Evolutionary conservation across 2,329 filamentous ascomycete genomes (phyloP), one percentile per base, ranked within the genome.

Genomic region (Colletotrichum lupini): DNA sequence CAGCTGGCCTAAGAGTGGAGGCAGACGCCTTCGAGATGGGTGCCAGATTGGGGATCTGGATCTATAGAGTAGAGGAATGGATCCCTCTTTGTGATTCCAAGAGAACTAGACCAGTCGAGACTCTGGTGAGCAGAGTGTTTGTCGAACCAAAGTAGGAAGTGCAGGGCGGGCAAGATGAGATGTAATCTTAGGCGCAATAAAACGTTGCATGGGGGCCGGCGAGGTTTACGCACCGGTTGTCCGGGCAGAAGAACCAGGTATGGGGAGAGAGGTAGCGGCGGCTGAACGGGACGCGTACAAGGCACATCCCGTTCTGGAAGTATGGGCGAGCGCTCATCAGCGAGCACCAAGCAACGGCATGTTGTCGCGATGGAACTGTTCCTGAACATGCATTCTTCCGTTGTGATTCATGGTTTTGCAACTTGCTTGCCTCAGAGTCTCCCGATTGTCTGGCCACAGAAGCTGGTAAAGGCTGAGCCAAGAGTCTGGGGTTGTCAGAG

Each of bases 181-280:
- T 22, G 60, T 57, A 73, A 73, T 73, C 58, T 73, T 57, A 73
- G 59, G 35, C 9, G 70, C 70, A 73, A 73, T 69, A 63, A 69
- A 71, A 71, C 71, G 56, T 28, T 22, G 61, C 71, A 71, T 73
- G 71, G 71, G 70, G 37, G 67, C 46, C n/a, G 42, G 60, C 55
- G 59, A 69, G 59, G 65, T 60, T 35, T 73, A 59, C 66, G 66
- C 37, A 52, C 32, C 32, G 60, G 32, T 55, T 67, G 68, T 67
- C 63, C 46, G 35, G 56, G 46, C 63, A 71, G 49, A 67, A 22
- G 26, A 56, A 32, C 55, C 42, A 59, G 19, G 42, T 35, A 28
- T 63, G 26, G 46, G 56, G 56, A 56, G 46, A 57, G n/a, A 57
- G 24, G 60, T 22, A 28, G 22, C 22, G 11, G n/a, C 64, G 49